These are phyloP conservation scores for Vaccinium macrocarpon DNA, from an alignment of 148 eudicot genomes.

Conservation along the genomic window DNA sequence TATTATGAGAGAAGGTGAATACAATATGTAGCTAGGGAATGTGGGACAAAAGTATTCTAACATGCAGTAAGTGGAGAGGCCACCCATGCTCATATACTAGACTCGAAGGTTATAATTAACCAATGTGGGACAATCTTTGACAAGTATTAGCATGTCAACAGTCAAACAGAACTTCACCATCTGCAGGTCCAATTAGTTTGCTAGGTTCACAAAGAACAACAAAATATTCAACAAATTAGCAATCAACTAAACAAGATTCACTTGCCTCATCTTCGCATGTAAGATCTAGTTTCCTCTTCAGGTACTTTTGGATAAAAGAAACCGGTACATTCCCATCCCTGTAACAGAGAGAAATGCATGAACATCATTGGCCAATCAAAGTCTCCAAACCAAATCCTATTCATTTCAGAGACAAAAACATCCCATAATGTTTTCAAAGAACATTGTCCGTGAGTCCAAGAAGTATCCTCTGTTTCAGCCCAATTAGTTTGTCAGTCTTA, in stretches of 20 bases:
- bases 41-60: no score
- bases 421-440: neutral
- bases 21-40: no score
- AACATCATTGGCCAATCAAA: neutral
- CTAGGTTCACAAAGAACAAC: neutral
- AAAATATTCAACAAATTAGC: neutral
- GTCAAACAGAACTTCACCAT: neutral
- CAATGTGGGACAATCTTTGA: no score
- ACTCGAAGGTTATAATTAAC: no score
- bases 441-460: neutral
- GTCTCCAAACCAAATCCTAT: neutral
- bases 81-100: no score
- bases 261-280: slow-evolving; percentile 62
- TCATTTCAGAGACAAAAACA: neutral
- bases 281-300: slow-evolving; percentile 60
- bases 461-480: neutral
- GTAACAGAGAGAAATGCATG: slow-evolving; percentile 10
- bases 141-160: neutral
- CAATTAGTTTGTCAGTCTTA: neutral
- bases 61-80: no score
- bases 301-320: slow-evolving; percentile 62
- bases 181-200: neutral
- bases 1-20: no score
- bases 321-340: slow-evolving; percentile 71
- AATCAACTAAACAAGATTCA: neutral